Percentiles rank a stretch among this genome's conserved stretches.
phyloP scores from a whole-genome alignment of 2,329 filamentous ascomycete species.

The Colletotrichum sp. region DNA sequence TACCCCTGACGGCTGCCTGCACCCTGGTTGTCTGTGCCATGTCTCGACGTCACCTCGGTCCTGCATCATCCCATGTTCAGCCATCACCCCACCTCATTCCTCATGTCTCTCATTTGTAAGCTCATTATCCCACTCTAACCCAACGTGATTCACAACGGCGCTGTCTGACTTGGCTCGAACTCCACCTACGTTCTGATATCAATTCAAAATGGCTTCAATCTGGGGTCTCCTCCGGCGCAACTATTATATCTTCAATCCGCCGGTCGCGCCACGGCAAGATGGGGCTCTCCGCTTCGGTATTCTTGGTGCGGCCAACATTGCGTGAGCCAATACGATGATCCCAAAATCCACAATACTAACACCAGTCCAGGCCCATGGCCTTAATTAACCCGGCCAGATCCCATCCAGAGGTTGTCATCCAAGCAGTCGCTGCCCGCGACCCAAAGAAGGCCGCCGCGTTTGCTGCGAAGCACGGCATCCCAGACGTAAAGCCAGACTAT shows the following conservation, averaged over 20 bases:
- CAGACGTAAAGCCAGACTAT: constrained; percentile 53
- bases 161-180: neutral
- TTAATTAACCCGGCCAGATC: constrained; percentile 54
- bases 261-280: neutral
- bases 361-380: constrained; percentile 37
- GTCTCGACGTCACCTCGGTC: neutral
- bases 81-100: neutral
- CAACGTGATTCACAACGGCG: neutral
- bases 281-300: constrained; percentile 42
- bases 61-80: neutral
- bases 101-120: neutral
- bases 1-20: neutral
- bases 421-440: constrained; percentile 58
- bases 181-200: neutral
- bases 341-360: neutral
- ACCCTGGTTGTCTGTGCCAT: neutral
- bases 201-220: neutral
- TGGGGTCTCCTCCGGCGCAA: constrained; percentile 11
- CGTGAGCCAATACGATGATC: constrained; percentile 28
- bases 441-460: constrained; percentile 49
- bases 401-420: constrained; percentile 59
- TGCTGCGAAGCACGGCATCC: constrained; percentile 57
- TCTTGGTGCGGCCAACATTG: constrained; percentile 45
- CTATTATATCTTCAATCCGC: neutral
- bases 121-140: neutral